These are phyloP conservation scores for Leccinum holopus DNA, from an alignment of 1,284 basidiomycete species.

Conservation along the genomic window DNA sequence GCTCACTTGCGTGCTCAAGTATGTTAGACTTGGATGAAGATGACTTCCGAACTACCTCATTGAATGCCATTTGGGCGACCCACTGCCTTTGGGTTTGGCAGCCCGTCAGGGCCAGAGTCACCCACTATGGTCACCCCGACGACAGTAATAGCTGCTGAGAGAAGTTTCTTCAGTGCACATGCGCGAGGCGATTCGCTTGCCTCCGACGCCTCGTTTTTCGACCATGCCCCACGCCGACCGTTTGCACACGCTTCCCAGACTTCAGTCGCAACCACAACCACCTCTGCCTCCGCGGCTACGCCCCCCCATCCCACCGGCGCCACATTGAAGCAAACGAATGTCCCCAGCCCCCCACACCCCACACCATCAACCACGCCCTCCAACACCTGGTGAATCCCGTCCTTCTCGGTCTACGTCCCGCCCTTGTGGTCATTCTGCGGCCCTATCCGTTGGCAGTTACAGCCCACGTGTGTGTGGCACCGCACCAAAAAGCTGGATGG, in stretches of 20 bases:
- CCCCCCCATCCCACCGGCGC: slow-evolving; percentile 37
- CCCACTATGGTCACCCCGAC: slow-evolving; percentile 48
- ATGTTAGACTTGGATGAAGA: slow-evolving; percentile 73
- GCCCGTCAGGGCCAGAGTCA: slow-evolving; percentile 58
- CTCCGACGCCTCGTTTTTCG: slow-evolving; percentile 64
- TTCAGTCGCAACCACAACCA: slow-evolving; percentile 55
- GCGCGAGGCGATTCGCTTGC: slow-evolving; percentile 72
- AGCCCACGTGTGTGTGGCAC: slow-evolving; percentile 77
- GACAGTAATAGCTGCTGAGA: slow-evolving; percentile 53
- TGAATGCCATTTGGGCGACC: slow-evolving; percentile 61
- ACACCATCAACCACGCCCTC: slow-evolving; percentile 47
- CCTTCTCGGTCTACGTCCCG: slow-evolving; percentile 43
- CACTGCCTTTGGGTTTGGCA: slow-evolving; percentile 42
- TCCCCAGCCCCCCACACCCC: slow-evolving; percentile 45
- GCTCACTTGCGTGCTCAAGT: slow-evolving; percentile 1
- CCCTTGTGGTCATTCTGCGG: slow-evolving; percentile 50
- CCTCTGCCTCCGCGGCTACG: slow-evolving; percentile 23
- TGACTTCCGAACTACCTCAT: slow-evolving; percentile 51
- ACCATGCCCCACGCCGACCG: slow-evolving; percentile 52
- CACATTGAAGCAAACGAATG: slow-evolving; percentile 37
- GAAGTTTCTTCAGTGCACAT: slow-evolving; percentile 60
- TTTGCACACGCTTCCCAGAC: slow-evolving; percentile 69
- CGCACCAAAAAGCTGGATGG: slow-evolving; percentile 82
- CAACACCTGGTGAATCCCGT: slow-evolving; percentile 56
- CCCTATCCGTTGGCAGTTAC: slow-evolving; percentile 83